Evolutionary conservation across 2,329 filamentous ascomycete species (phyloP).

Genomic region (Colletotrichum lupini): DNA sequence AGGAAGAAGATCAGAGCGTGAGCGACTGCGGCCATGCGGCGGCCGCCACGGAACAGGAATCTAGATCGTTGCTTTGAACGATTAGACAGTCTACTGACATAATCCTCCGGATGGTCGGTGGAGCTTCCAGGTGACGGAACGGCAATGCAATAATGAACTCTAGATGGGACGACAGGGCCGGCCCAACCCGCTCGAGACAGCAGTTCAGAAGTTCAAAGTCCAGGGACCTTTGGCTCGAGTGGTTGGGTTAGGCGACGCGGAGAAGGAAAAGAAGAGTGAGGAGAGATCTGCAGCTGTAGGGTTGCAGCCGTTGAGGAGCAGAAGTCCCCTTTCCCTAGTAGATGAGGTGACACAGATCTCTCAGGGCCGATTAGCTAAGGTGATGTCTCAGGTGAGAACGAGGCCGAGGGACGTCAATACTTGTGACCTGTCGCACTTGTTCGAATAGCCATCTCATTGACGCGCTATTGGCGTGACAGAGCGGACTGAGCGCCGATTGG

Average conservation of each 20-base stretch:
- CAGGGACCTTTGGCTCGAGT: background rate
- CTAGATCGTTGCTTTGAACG: background rate
- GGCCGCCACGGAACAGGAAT: background rate
- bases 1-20: background rate
- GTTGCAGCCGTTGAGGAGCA: conserved; percentile 2
- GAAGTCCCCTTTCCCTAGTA: background rate
- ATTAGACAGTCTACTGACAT: background rate
- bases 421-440: background rate
- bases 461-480: background rate
- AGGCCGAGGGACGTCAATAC: background rate
- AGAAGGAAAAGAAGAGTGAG: background rate
- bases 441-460: background rate
- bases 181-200: background rate
- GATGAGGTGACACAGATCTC: conserved; percentile 22
- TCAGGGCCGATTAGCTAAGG: background rate
- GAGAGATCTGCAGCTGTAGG: conserved; percentile 5
- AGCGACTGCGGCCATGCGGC: background rate
- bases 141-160: conserved; percentile 8
- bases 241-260: background rate
- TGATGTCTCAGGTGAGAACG: background rate
- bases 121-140: background rate
- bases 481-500: background rate
- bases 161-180: conserved; percentile 15
- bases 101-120: background rate
- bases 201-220: background rate